phyloP scores from a whole-genome alignment of 2,329 filamentous ascomycete species.

The Curvularia eragrostidis region DNA sequence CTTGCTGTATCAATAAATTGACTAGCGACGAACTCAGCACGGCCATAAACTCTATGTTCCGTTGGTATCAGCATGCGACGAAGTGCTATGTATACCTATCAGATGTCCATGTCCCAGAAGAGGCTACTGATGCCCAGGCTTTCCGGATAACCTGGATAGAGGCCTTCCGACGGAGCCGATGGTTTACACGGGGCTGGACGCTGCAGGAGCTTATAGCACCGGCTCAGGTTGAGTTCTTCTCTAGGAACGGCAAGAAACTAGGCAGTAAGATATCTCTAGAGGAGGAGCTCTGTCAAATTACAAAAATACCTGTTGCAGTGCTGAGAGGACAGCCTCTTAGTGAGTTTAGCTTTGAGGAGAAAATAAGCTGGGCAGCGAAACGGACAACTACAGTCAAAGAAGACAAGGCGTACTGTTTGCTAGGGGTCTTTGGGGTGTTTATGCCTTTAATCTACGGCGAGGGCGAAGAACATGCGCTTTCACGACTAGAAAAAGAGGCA shows the following conservation, averaged over 20 bases:
- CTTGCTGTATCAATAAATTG: neutral
- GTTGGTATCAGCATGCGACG: constrained; percentile 21
- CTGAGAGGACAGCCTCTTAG: constrained; percentile 4
- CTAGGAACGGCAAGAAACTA: constrained; percentile 10
- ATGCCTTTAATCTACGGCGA: constrained; percentile 24
- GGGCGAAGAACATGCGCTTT: constrained; percentile 13
- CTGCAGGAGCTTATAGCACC: constrained; percentile 29
- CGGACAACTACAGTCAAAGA: constrained; percentile 32
- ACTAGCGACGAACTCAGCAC: neutral
- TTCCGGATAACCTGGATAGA: no score
- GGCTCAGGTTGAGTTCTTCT: constrained; percentile 20
- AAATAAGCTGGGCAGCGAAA: constrained; percentile 25
- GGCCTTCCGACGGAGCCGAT: constrained; percentile 19
- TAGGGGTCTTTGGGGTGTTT: constrained; percentile 22
- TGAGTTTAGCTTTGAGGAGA: constrained; percentile 21
- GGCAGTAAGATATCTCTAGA: constrained; percentile 15
- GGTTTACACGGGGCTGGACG: no score
- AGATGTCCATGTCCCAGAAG: constrained; percentile 5
- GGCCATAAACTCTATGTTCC: constrained; percentile 28
- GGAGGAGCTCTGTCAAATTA: constrained; percentile 16
- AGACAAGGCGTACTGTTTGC: constrained; percentile 23
- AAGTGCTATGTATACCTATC: constrained; percentile 29
- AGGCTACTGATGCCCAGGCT: neutral
- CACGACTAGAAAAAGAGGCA: neutral
- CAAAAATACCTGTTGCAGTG: constrained; percentile 15